Evolutionary conservation across 345 rosid species (phyloP), one percentile per base, ranked within the genome.

Genomic region (Ceriops decandra): DNA sequence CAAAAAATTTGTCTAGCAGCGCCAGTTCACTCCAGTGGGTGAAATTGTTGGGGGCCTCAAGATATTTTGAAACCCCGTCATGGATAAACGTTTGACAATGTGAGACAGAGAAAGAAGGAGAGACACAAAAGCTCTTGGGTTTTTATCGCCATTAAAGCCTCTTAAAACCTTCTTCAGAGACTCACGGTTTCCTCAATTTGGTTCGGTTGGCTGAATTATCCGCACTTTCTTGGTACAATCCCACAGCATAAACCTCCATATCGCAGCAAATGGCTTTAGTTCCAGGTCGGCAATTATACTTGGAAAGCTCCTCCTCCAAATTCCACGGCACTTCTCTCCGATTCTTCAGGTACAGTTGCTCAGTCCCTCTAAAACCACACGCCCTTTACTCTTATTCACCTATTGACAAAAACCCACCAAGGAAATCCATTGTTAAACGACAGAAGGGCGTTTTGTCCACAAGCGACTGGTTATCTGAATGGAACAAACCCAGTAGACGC

Each of bases 281-380:
- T 21, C 86, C 93, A 16, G 78, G 64, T 78, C 84, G 82, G 75
- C 91, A 85, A 68, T 76, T 90, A 26, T 79, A 73, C 19, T 70
- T 82, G 51, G 86, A 82, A 72, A 73, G 74, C 74, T 83, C 84
- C 60, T 72, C 82, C 68, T 81, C 77, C 58, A 80, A 67, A 27
- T 76, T 82, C 74, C 79, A 82, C 46, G 87, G 80, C 64, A 69
- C 59, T 28, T 69, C 66, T 60, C 68, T 83, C 61, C 85, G 57
- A 26, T 82, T 84, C 75, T 71, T 78, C 72, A 79, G 87, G 80
- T 86, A 69, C 69, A 74, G 30, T 75, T 85, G 79, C 52, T 76
- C 81, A n/a, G 38, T 77, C 65, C 73, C 85, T 72, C 61, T 62
- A 32, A n/a, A 70, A 51, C 38, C 66, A 19, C 73, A 24, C 8